Conservation (phyloP, 2,329 filamentous ascomycete species). For the Ascochyta pisi region DNA sequence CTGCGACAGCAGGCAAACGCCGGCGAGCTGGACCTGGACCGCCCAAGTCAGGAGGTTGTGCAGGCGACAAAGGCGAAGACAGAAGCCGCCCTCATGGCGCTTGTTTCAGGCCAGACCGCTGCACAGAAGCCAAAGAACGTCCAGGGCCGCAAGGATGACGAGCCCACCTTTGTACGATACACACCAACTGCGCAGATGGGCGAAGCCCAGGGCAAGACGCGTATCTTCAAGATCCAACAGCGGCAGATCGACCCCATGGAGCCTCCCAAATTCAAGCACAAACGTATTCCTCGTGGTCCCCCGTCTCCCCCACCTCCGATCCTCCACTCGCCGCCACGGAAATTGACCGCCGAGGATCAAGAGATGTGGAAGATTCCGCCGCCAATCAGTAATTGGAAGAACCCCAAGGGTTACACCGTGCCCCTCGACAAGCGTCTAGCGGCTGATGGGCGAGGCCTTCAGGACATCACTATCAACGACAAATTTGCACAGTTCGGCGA, state of each 20-base stretch:
- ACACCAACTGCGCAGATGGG: slow-evolving; percentile 98
- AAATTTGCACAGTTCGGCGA: slow-evolving; percentile 98
- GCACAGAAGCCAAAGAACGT: slow-evolving; percentile 97
- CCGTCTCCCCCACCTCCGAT: slow-evolving; percentile 92
- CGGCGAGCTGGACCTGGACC: slow-evolving; percentile 85
- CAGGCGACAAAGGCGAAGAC: slow-evolving; percentile 85
- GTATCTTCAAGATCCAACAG: slow-evolving; percentile 98
- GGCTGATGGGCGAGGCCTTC: slow-evolving; percentile 87
- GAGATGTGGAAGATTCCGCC: slow-evolving; percentile 94
- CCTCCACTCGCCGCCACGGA: slow-evolving; percentile 92
- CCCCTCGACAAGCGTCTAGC: slow-evolving; percentile 94
- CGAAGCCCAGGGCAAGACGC: slow-evolving; percentile 81
- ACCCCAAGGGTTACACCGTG: slow-evolving; percentile 97
- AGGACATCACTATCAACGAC: slow-evolving; percentile 96
- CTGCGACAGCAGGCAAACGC: slow-evolving; percentile 90
- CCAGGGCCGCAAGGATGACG: slow-evolving; percentile 77
- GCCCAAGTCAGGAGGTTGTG: slow-evolving; percentile 85
- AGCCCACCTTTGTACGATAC: slow-evolving; percentile 93
- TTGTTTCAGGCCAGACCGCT: slow-evolving; percentile 85
- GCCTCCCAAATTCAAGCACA: slow-evolving; percentile 98
- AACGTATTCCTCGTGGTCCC: slow-evolving; percentile 93
- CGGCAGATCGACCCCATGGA: slow-evolving; percentile 94
- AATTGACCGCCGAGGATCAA: slow-evolving; percentile 95
- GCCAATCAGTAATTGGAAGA: slow-evolving; percentile 98
- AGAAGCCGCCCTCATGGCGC: slow-evolving; percentile 79